Evolutionary conservation across 768 basidiomycete genomes (phyloP), one percentile per base, ranked within the genome.

Genomic region (Amanita jacksonii): DNA sequence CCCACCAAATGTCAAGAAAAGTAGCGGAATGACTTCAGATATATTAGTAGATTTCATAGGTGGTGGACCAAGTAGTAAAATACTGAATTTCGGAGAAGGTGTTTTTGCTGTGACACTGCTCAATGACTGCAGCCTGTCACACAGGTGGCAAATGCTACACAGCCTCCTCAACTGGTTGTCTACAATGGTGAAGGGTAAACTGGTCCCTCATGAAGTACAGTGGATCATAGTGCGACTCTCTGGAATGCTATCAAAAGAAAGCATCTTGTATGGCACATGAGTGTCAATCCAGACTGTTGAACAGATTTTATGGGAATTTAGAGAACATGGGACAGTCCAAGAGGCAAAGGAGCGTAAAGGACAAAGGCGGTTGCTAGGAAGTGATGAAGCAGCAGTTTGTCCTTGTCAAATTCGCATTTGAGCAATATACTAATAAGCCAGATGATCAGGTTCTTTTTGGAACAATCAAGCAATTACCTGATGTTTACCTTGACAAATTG

Each of bases 401-500:
- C 20, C 6, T 10, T 23, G 37, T 22, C 24, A 10, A 7, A 2
- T 12, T 6, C 6, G 24, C 24, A 13, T 8, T 38, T 38, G 19
- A 23, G 24, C 24, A n/a, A 38, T 38, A n/a, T n/a, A n/a, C n/a
- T n/a, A n/a, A n/a, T 18, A 15, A 15, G 20, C 19, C n/a, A 8
- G 12, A n/a, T n/a, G n/a, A n/a, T n/a, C 13, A 38, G 37, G 9
- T 20, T 23, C 20, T 38, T 18, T 38, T 38, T 22, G 24, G 24
- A 22, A 22, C 37, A 8, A 31, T 56, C 22, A 46, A 50, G 18
- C 18, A 32, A 6, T 45, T 25, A 16, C 60, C 58, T 13, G 60
- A 63, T 40, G 53, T 57, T 8, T 58, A 50, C 25, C 52, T 63
- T 5, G 42, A 52, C 16, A 63, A 66, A 48, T 43, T 65, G 12